Base-by-base conservation (phyloP, 371 early-diverging fungal species). In the Mortierella sp. region DNA sequence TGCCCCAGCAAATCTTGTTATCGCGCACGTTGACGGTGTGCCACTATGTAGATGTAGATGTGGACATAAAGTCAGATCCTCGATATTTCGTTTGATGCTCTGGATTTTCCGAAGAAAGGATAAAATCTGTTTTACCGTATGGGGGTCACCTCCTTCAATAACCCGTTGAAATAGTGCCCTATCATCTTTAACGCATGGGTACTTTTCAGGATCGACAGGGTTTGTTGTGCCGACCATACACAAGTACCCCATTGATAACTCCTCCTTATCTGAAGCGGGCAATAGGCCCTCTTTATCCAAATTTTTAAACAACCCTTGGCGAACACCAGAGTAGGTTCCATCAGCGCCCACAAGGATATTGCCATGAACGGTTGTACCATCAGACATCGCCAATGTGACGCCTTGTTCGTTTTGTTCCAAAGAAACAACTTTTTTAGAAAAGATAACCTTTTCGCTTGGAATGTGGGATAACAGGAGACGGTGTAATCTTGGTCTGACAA, bases 281-380 rank as follows among this genome's bases (percentile, higher is more conserved):
- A 68, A 9, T 0, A 57, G 48, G 0, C 58, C 48, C 10, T 66
- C 53, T 13, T 53, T 28, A 7, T 36, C 62, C 60, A 77, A 19
- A 6, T 70, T 61, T 24, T 67, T 47, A 19, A 36, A 76, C 48
- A 77, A 55, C 3, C 48, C n/a, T 16, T 77, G 67, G 10, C 77
- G 71, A n/a, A 77, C 77, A 19, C 13, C 65, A 28, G 60, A 63
- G 62, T 68, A 68, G 5, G 76, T 67, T 4, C 76, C 76, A 45
- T 70, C 76, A 0, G 76, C 63, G 16, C 76, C 76, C 1, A 76
- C 53, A 22, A 77, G 68, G 8, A 77, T 32, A 21, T 68, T 69
- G 7, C 68, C 77, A 40, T 65, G 28, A 32, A 28, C 28, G 28
- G 28, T 28, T 28, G 28, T 28, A 28, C 28, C 28, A 28, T 28